phyloP scores from a whole-genome alignment of 2,329 filamentous ascomycete genomes.

The Microdochium bolleyi region DNA sequence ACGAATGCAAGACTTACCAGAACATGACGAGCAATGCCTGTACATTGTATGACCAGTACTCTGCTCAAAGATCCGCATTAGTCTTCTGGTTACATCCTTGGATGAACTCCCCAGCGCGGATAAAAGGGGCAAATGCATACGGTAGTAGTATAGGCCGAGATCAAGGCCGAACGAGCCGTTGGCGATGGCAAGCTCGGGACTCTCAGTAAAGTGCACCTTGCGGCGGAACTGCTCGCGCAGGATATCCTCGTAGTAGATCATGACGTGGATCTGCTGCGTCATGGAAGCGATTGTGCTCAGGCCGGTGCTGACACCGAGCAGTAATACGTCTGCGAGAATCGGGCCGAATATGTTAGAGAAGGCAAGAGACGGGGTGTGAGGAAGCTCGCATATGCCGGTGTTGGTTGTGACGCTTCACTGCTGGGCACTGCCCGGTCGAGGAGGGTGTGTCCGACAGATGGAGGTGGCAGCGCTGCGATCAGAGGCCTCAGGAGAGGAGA shows the following conservation, averaged over 20 bases:
- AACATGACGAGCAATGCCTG: conserved; percentile 17
- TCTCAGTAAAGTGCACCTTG: conserved; percentile 7
- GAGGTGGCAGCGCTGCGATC: not conserved
- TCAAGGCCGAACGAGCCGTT: conserved; percentile 15
- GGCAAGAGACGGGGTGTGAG: too few relatives aligned
- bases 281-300: conserved; percentile 14
- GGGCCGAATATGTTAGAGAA: not conserved
- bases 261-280: conserved; percentile 12
- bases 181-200: conserved; percentile 15
- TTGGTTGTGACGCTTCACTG: too few relatives aligned
- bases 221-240: conserved; percentile 10
- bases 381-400: too few relatives aligned
- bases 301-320: conserved; percentile 11
- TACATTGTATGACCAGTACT: conserved; percentile 15
- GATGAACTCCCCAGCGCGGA: too few relatives aligned
- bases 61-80: too few relatives aligned
- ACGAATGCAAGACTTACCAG: too few relatives aligned
- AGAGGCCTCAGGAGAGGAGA: not conserved
- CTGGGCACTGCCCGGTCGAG: too few relatives aligned
- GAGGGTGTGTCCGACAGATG: not conserved
- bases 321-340: conserved; percentile 10
- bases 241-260: conserved; percentile 10
- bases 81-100: too few relatives aligned
- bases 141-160: conserved; percentile 16
- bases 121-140: conserved; percentile 9